These are phyloP conservation scores for Eimeria necatrix DNA, from an alignment of 169 alveolate species.

Conservation along the genomic window DNA sequence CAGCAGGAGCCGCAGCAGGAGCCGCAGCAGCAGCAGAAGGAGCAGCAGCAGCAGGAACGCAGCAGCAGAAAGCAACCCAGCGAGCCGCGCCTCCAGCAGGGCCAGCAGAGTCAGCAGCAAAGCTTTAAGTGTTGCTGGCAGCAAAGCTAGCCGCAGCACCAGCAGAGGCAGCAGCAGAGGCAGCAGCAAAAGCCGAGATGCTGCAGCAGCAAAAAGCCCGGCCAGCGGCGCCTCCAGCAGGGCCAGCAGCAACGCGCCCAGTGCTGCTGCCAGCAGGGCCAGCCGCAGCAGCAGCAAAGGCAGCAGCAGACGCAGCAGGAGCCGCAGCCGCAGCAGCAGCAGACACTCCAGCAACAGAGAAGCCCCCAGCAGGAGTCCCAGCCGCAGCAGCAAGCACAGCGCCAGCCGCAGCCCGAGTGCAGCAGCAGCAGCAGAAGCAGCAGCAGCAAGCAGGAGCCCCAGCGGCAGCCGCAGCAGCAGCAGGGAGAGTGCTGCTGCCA, in stretches of 20 bases:
- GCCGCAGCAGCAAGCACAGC: neutral
- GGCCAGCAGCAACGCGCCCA: neutral
- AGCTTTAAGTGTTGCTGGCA: neutral
- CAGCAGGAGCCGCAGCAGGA: neutral
- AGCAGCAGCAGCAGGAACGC: neutral
- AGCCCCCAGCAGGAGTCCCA: neutral
- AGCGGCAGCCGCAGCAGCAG: slow-evolving; percentile 24
- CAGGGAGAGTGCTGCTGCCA: neutral
- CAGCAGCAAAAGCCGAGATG: neutral
- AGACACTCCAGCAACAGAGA: neutral
- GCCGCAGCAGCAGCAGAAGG: neutral
- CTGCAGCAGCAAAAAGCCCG: too few relatives aligned
- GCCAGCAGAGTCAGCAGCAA: neutral
- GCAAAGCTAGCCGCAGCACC: neutral
- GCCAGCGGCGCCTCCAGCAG: too few relatives aligned
- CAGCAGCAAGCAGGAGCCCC: slow-evolving; percentile 17
- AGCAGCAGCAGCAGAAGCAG: slow-evolving; percentile 37
- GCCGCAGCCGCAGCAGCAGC: slow-evolving; percentile 24
- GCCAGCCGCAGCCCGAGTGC: slow-evolving; percentile 28
- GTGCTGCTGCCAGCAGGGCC: neutral
- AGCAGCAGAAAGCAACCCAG: neutral
- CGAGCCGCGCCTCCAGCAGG: neutral
- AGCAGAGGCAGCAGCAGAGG: neutral
- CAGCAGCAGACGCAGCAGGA: neutral
- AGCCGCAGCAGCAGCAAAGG: neutral